Evolutionary conservation across 169 alveolate genomes (phyloP), one percentile per base, ranked within the genome.

Genomic region (Plasmodium fragile): DNA sequence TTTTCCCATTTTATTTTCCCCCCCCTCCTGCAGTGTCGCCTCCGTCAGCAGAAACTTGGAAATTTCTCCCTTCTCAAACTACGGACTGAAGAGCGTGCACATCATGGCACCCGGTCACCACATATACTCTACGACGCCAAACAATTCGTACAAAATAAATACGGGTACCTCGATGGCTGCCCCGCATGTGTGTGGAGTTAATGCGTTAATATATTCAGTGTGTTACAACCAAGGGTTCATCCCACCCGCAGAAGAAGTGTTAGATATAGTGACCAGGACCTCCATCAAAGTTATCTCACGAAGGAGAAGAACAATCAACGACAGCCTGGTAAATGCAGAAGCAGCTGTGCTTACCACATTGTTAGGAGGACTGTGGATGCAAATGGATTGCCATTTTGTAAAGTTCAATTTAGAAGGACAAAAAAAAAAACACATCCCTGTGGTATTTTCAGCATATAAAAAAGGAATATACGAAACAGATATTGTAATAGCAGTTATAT

Each of bases 151-250:
- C 89, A 92, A 82, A 45, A 69, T 71, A 22, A 90, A 52, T 7
- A 93, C 95, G 77, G 96, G 96, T 3, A 82, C 93, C 1, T 95
- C 96, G 18, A 83, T 92, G 94, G 96, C 96, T 13, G 93, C 95
- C n/a, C 96, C 94, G 16, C 95, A 92, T 52, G 94, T 95, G 77
- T 75, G 94, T 34, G 96, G 95, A 32, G 95, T 95, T 0, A 45
- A 59, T 73, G 92, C 92, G 30, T 83, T 95, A 30, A 52, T 95
- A 36, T 89, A 92, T 36, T 95, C 96, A 2, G 92, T 90, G 18
- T 87, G 92, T 25, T 32, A 82, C 45, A 81, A 71, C 45, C 89
- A 80, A 59, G 82, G 83, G 49, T 72, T 32, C 39, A 70, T 95
- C 8, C 92, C 92, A 4, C 22, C 70, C 32, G 92, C 94, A 30